Evolutionary conservation across 192 early-diverging fungal species (phyloP).

Genomic region (Funneliformis mosseae): DNA sequence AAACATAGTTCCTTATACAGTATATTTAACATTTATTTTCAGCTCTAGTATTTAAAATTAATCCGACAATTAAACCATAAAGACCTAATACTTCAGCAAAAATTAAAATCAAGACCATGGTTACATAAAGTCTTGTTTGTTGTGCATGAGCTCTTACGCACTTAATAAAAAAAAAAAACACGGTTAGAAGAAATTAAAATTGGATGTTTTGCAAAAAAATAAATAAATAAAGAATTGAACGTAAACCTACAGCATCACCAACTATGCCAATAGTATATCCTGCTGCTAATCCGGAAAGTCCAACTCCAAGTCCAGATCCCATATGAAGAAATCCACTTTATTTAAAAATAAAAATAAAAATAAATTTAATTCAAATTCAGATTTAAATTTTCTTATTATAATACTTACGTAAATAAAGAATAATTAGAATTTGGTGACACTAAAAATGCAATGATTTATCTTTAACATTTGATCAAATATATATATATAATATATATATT

Average conservation of each 20-base stretch:
- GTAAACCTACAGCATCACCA: slow-evolving; percentile 78
- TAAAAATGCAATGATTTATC: slow-evolving; percentile 25
- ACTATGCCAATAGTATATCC: slow-evolving; percentile 97
- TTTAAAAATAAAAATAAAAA: slow-evolving; percentile 23
- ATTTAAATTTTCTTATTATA: not conserved
- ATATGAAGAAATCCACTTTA: slow-evolving; percentile 89
- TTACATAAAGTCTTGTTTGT: slow-evolving; percentile 88
- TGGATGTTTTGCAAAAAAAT: not conserved
- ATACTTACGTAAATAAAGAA: slow-evolving; percentile 31
- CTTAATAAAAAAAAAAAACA: slow-evolving; percentile 32
- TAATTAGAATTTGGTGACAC: slow-evolving; percentile 35
- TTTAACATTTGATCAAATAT: not conserved
- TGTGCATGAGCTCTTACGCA: slow-evolving; percentile 88
- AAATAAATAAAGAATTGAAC: not conserved
- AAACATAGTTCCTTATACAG: not conserved
- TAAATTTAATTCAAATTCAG: not conserved
- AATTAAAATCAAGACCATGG: slow-evolving; percentile 97
- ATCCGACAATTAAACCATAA: slow-evolving; percentile 94
- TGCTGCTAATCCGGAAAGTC: slow-evolving; percentile 89
- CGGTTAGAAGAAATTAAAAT: not conserved
- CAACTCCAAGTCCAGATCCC: slow-evolving; percentile 90
- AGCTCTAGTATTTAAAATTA: slow-evolving; percentile 97
- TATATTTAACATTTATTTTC: slow-evolving; percentile 34
- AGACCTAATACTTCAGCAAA: slow-evolving; percentile 99
- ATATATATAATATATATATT: too few relatives aligned